Base-by-base conservation (phyloP, 73 alveolate species). In the Tetrahymena borealis region DNA sequence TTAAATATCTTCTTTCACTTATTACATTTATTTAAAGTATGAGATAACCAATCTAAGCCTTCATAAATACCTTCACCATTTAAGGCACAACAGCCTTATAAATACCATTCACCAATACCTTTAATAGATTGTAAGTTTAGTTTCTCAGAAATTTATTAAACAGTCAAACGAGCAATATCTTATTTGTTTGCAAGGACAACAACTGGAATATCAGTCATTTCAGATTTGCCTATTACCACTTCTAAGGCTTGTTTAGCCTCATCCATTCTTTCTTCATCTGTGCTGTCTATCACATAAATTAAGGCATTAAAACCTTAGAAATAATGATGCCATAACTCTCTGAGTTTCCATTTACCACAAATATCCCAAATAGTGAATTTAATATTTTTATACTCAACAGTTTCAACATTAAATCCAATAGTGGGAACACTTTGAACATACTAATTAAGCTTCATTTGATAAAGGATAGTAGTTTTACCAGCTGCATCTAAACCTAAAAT, bases 1-100 rank as follows among this genome's bases (percentile, higher is more conserved):
- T n/a, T n/a, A n/a, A n/a, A n/a, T n/a, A n/a, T n/a, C n/a, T n/a
- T n/a, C n/a, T n/a, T n/a, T n/a, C n/a, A n/a, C n/a, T n/a, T n/a
- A n/a, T n/a, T n/a, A n/a, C 28, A 33, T 13, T 33, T 78, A 32
- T 18, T 37, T 13, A 91, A n/a, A n/a, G 8, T 39, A 0, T 79
- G 38, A 8, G 95, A 43, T 20, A 97, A 90, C 99, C 99, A 97
- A 77, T 97, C 98, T 0, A 97, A 90, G 4, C 99, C 99, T 91
- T 96, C 98, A 7, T 91, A 93, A 18, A 97, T 40, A 32, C 99
- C 99, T 38, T 94, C 97, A 33, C 99, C 99, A 77, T 98, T 97
- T 35, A 96, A 40, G 12, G 99, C 99, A 78, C 98, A 97, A 33
- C 97, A 90, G 1, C 96, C 97, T 94, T 97, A 96, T 32, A 96